Percentiles rank a stretch among this genome's conserved stretches.
These are phyloP conservation scores for Komagataella pastoris DNA, from an alignment of 805 yeast species.

Conservation along the genomic window DNA sequence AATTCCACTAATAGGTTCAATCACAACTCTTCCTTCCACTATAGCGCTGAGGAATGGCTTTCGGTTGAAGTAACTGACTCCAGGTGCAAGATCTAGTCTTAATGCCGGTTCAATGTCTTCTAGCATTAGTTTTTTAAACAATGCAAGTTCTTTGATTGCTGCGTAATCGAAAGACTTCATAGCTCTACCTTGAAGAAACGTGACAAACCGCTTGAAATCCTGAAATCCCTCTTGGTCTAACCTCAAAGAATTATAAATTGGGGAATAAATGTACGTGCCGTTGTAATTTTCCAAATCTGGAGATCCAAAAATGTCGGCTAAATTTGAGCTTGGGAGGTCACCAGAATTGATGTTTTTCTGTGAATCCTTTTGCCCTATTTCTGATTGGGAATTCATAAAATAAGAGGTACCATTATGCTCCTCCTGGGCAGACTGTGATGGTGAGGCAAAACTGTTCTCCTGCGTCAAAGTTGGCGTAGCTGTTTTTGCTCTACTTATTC, in stretches of 20 bases:
- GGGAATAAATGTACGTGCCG: constrained; percentile 13
- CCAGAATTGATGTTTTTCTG: constrained; percentile 3
- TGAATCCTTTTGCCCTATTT: constrained; percentile 4
- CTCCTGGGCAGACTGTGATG: background rate
- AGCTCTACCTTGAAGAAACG: constrained; percentile 1
- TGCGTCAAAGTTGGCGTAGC: background rate
- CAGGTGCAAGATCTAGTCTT: constrained; percentile 49
- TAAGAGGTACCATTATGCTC: background rate
- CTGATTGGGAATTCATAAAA: background rate
- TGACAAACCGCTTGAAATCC: constrained; percentile 28
- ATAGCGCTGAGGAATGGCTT: constrained; percentile 51
- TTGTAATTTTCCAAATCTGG: constrained; percentile 10
- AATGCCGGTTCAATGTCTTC: constrained; percentile 76
- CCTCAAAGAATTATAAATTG: constrained; percentile 20
- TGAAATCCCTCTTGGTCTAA: constrained; percentile 29
- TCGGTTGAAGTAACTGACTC: constrained; percentile 47
- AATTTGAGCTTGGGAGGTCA: background rate
- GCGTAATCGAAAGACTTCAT: constrained; percentile 5
- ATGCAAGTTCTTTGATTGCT: constrained; percentile 34
- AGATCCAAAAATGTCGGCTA: constrained; percentile 1
- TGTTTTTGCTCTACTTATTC: background rate
- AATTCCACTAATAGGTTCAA: constrained; percentile 78
- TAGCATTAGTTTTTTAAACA: constrained; percentile 47
- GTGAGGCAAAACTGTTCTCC: background rate
- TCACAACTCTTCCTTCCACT: constrained; percentile 66